Evolutionary conservation across 2,329 filamentous ascomycete species (phyloP).

Genomic region (Chaetomium olivaceum): DNA sequence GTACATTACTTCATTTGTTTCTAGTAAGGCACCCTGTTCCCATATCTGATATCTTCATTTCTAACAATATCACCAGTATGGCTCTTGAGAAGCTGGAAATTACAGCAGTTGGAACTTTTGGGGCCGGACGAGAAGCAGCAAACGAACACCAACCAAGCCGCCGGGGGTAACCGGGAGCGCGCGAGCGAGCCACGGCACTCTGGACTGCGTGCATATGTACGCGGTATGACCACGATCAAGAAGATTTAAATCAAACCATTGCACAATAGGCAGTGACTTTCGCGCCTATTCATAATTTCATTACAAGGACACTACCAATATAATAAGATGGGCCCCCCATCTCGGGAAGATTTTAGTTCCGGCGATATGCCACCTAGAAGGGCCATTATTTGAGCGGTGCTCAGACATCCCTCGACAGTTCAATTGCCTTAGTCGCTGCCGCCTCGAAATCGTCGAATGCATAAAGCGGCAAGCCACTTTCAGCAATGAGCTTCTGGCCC

Average conservation of each 20-base stretch:
- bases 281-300: background rate
- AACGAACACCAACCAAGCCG: constrained; percentile 35
- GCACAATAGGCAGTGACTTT: background rate
- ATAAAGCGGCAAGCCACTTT: constrained; percentile 67
- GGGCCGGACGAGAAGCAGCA: constrained; percentile 35
- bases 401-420: constrained; percentile 41
- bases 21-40: constrained; percentile 36
- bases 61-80: constrained; percentile 37
- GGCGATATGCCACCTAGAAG: background rate
- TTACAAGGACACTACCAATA: background rate
- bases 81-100: constrained; percentile 47
- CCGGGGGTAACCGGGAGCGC: constrained; percentile 24
- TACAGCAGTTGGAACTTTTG: constrained; percentile 42
- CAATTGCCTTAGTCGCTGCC: constrained; percentile 66
- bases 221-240: constrained; percentile 26
- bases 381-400: background rate
- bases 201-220: constrained; percentile 23
- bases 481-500: constrained; percentile 67
- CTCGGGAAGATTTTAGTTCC: background rate
- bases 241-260: constrained; percentile 21
- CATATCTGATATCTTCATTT: background rate
- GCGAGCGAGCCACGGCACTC: background rate
- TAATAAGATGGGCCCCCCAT: background rate
- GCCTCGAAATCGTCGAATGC: constrained; percentile 76
- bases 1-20: constrained; percentile 57